phyloP scores from a whole-genome alignment of 495 filamentous ascomycete genomes.

The Penicillium cataractarum region DNA sequence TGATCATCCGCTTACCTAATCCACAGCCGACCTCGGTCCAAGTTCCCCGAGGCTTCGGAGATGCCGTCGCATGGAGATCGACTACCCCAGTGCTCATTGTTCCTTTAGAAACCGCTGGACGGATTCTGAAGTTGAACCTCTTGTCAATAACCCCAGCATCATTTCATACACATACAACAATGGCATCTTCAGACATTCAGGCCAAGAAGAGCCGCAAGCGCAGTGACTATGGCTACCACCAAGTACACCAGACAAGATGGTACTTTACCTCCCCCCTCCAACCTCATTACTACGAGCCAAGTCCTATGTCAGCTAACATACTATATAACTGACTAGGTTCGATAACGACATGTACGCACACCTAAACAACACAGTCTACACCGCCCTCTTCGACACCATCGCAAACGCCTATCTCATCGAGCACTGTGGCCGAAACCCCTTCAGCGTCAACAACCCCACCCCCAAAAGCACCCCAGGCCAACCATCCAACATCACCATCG shows the following conservation, averaged over 20 bases:
- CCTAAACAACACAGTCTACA: slow-evolving; percentile 84
- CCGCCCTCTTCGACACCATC: slow-evolving; percentile 81
- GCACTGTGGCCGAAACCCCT: slow-evolving; percentile 74
- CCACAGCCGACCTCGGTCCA: slow-evolving; percentile 28
- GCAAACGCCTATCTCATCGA: slow-evolving; percentile 88
- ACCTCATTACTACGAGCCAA: not conserved
- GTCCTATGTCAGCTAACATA: not conserved
- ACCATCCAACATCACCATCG: slow-evolving; percentile 13
- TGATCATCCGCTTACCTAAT: slow-evolving; percentile 28
- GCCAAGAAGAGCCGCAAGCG: slow-evolving; percentile 66
- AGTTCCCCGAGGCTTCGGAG: slow-evolving; percentile 22
- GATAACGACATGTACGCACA: slow-evolving; percentile 98
- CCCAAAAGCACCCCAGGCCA: slow-evolving; percentile 17
- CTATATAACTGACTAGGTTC: slow-evolving; percentile 59
- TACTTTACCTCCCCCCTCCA: slow-evolving; percentile 33
- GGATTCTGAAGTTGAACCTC: not conserved
- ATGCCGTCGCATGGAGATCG: slow-evolving; percentile 3
- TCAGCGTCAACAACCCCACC: slow-evolving; percentile 44
- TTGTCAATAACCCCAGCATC: not conserved
- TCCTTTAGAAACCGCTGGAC: slow-evolving; percentile 6
- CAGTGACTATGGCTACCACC: slow-evolving; percentile 75
- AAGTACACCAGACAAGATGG: slow-evolving; percentile 91
- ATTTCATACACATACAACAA: slow-evolving; percentile 7
- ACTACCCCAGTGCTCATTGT: not conserved
- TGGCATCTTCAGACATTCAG: slow-evolving; percentile 40